phyloP scores from a whole-genome alignment of 805 yeast genomes.

The Helenozyma rhizophorensis region DNA sequence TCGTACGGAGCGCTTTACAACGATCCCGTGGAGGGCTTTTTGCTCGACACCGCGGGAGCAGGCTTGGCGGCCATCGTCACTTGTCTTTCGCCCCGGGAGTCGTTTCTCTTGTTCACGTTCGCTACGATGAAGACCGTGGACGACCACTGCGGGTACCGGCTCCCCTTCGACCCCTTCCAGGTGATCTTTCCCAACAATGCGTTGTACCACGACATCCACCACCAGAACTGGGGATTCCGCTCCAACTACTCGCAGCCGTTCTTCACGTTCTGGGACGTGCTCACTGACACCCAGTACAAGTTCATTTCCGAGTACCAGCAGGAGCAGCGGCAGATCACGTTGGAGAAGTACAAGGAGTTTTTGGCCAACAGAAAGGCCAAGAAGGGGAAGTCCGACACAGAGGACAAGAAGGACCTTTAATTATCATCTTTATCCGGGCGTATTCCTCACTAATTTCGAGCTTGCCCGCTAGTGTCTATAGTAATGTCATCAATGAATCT shows the following conservation, averaged over 20 bases:
- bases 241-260: conserved; percentile 94
- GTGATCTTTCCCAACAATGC: conserved; percentile 90
- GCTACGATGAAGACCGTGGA: conserved; percentile 96
- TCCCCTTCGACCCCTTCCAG: conserved; percentile 92
- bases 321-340: conserved; percentile 62
- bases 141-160: conserved; percentile 96
- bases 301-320: conserved; percentile 57
- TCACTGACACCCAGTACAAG: conserved; percentile 67
- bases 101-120: conserved; percentile 69
- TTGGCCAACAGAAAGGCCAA: conserved; percentile 19
- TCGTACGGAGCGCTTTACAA: conserved; percentile 96
- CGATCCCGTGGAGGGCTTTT: conserved; percentile 89
- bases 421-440: no score
- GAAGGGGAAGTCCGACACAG: conserved; percentile 3
- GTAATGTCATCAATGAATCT: no score
- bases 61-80: conserved; percentile 71
- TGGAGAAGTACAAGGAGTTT: conserved; percentile 61
- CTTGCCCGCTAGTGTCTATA: no score
- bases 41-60: conserved; percentile 89
- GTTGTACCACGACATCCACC: conserved; percentile 95
- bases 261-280: conserved; percentile 87
- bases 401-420: conserved; percentile 1
- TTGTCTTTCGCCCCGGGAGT: conserved; percentile 70
- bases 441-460: no score
- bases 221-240: conserved; percentile 92